Evolutionary conservation across 106 monocot genomes (phyloP).

Genomic region (Dioscorea dumetorum): DNA sequence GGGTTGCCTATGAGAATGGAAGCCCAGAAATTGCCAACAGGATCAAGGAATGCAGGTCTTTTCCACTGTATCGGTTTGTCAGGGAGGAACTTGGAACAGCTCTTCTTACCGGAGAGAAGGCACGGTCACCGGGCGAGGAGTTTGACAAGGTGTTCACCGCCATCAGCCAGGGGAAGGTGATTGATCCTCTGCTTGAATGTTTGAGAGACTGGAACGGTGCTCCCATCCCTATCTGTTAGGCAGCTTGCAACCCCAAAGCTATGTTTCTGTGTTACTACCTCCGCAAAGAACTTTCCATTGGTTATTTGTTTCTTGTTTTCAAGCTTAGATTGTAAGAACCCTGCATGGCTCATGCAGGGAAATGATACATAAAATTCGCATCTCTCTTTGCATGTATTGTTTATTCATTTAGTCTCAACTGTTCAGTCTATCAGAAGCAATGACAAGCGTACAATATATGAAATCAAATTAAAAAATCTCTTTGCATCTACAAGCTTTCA

Average conservation of each 20-base stretch:
- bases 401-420: neutral
- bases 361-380: neutral
- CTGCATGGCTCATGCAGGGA: neutral
- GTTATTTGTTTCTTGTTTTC: neutral
- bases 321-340: neutral
- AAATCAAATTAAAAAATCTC: neutral
- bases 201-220: conserved; percentile 41
- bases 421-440: neutral
- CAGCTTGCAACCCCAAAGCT: neutral
- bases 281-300: neutral
- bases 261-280: neutral
- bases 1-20: conserved; percentile 36
- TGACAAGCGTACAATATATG: neutral
- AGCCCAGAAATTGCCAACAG: conserved; percentile 27
- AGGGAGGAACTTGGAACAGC: conserved; percentile 52
- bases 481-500: neutral
- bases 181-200: conserved; percentile 47
- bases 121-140: conserved; percentile 55
- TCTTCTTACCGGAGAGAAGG: conserved; percentile 59
- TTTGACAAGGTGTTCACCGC: conserved; percentile 38
- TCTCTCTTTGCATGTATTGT: neutral
- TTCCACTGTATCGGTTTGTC: conserved; percentile 57
- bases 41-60: conserved; percentile 62
- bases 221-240: conserved; percentile 30
- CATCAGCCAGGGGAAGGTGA: conserved; percentile 24